phyloP scores from a whole-genome alignment of 1,284 basidiomycete species.

The Cryptococcus sp. region DNA sequence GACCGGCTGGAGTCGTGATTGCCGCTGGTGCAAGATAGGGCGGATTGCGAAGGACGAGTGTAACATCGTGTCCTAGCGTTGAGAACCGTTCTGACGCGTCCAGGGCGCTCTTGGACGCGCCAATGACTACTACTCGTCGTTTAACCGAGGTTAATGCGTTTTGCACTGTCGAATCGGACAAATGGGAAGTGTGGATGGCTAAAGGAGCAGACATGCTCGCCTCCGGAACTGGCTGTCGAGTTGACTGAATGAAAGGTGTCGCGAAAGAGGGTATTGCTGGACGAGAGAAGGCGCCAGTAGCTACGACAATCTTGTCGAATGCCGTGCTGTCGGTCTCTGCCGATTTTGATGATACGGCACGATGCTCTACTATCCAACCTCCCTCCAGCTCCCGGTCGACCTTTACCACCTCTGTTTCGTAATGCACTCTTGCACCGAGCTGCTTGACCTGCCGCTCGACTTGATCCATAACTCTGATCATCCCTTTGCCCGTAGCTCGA shows the following conservation, averaged over 20 bases:
- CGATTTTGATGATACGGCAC: not conserved
- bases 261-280: slow-evolving; percentile 24
- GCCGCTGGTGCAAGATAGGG: slow-evolving; percentile 23
- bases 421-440: slow-evolving; percentile 16
- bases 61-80: slow-evolving; percentile 16
- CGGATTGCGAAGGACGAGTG: slow-evolving; percentile 23
- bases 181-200: slow-evolving; percentile 22
- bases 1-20: not conserved
- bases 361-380: slow-evolving; percentile 14
- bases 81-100: slow-evolving; percentile 28
- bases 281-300: slow-evolving; percentile 24
- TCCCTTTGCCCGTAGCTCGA: slow-evolving; percentile 23
- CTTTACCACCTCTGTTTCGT: slow-evolving; percentile 14
- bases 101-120: slow-evolving; percentile 26
- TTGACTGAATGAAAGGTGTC: slow-evolving; percentile 9
- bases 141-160: slow-evolving; percentile 7
- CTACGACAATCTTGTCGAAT: slow-evolving; percentile 29
- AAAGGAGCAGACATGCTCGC: slow-evolving; percentile 2
- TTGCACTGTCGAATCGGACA: slow-evolving; percentile 23
- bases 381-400: slow-evolving; percentile 5
- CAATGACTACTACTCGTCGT: slow-evolving; percentile 21
- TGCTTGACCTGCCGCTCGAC: slow-evolving; percentile 15
- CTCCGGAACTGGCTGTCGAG: not conserved
- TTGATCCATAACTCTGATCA: slow-evolving; percentile 23
- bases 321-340: not conserved